phyloP scores from a whole-genome alignment of 495 filamentous ascomycete species.

The Bryoglossum gracile region DNA sequence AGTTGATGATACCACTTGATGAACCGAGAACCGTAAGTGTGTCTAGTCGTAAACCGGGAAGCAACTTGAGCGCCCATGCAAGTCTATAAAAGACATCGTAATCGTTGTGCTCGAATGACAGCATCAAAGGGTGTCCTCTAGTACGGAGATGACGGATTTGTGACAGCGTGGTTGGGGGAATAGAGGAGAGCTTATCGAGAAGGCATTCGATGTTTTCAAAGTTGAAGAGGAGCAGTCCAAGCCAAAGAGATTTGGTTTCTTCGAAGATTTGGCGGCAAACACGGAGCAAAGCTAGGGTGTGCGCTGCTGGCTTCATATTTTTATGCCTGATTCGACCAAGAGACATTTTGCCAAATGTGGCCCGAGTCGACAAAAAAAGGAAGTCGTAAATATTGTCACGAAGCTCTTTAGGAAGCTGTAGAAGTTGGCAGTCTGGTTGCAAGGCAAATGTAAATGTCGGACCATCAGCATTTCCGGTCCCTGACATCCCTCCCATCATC shows the following conservation, averaged over 20 bases:
- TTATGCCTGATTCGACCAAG: too few species aligned
- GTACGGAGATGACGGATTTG: constrained; percentile 21
- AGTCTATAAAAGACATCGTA: constrained; percentile 19
- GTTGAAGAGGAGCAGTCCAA: constrained; percentile 20
- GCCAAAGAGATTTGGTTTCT: constrained; percentile 18
- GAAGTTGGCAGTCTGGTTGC: too few species aligned
- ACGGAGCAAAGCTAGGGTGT: constrained; percentile 13
- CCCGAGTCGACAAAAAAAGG: too few species aligned
- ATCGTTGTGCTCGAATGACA: not conserved
- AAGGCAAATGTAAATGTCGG: too few species aligned
- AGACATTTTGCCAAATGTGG: too few species aligned
- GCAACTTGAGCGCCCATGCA: constrained; percentile 21
- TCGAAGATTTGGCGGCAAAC: constrained; percentile 23
- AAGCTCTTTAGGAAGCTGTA: too few species aligned
- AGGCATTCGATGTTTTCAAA: constrained; percentile 14
- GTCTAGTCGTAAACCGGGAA: constrained; percentile 19
- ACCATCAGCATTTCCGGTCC: too few species aligned
- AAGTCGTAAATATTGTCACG: too few species aligned
- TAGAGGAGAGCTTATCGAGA: constrained; percentile 18
- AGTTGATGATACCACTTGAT: not conserved
- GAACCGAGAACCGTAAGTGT: constrained; percentile 21
- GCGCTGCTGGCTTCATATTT: not conserved
- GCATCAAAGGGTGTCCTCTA: constrained; percentile 13
- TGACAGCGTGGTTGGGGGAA: constrained; percentile 20
- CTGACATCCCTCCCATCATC: too few species aligned